phyloP scores from a whole-genome alignment of 2,329 filamentous ascomycete genomes.

The Clonostachys sp. region DNA sequence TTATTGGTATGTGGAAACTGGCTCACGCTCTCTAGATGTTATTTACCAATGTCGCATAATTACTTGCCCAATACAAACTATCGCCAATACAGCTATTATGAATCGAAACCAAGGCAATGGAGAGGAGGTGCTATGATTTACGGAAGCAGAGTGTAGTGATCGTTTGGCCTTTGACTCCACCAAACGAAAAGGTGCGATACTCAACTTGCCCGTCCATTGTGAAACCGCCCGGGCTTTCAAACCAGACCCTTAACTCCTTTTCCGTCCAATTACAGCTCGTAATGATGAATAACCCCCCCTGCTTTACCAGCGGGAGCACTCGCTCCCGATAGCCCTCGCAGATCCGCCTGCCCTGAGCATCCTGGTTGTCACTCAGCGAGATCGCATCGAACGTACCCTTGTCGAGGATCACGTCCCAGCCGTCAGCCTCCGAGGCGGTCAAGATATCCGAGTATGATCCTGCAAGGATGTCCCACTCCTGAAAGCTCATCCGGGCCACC shows the following conservation, averaged over 20 bases:
- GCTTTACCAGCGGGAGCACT: slow-evolving; percentile 64
- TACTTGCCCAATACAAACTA: too few relatives aligned
- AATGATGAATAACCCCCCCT: slow-evolving; percentile 71
- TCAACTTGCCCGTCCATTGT: slow-evolving; percentile 63
- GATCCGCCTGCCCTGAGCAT: slow-evolving; percentile 51
- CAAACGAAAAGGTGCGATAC: slow-evolving; percentile 87
- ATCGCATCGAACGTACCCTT: slow-evolving; percentile 98
- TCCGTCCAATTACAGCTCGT: slow-evolving; percentile 99
- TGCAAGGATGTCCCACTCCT: slow-evolving; percentile 60
- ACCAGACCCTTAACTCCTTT: slow-evolving; percentile 77
- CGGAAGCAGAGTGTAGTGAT: slow-evolving; percentile 84
- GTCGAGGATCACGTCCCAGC: slow-evolving; percentile 91
- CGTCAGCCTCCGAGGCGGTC: slow-evolving; percentile 25
- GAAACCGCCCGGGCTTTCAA: slow-evolving; percentile 49
- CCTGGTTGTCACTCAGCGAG: slow-evolving; percentile 60
- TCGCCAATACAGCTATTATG: too few relatives aligned
- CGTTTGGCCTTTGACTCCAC: slow-evolving; percentile 80
- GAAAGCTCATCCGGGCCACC: slow-evolving; percentile 30
- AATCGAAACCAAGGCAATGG: too few relatives aligned
- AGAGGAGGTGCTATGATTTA: slow-evolving; percentile 18
- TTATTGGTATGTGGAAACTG: too few relatives aligned
- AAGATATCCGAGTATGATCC: slow-evolving; percentile 28
- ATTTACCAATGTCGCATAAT: too few relatives aligned
- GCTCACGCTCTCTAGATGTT: too few relatives aligned
- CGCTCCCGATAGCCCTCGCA: slow-evolving; percentile 72